Conservation (phyloP, 176 grass and related monocot species). For the Miscanthus lutarioriparius region DNA sequence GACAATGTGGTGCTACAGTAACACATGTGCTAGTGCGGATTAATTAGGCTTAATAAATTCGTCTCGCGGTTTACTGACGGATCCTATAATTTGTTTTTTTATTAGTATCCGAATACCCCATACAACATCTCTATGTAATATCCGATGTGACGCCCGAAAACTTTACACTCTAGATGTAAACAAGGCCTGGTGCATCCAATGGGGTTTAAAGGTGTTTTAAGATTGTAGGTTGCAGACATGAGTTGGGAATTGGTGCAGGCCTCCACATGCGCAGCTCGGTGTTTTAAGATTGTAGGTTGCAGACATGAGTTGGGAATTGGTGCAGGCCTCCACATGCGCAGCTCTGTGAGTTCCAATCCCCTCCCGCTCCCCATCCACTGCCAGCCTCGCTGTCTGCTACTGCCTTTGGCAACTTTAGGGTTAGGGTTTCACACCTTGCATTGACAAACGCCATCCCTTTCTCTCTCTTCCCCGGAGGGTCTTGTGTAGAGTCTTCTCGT, state of each 20-base stretch:
- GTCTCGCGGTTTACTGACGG: no score
- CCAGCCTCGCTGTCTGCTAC: constrained; percentile 29
- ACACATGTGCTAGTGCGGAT: no score
- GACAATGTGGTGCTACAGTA: no score
- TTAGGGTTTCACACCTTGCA: constrained; percentile 59
- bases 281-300: no score
- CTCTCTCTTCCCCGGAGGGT: background rate
- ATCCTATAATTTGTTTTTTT: no score
- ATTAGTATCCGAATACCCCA: no score
- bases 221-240: no score
- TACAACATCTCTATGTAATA: no score
- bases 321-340: constrained; percentile 53
- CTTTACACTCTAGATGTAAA: no score
- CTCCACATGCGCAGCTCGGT: constrained; percentile 51
- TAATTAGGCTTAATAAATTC: no score
- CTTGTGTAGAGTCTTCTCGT: background rate
- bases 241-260: constrained; percentile 6
- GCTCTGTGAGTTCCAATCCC: constrained; percentile 42
- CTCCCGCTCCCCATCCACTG: background rate
- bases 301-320: constrained; percentile 41
- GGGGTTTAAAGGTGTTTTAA: constrained; percentile 34
- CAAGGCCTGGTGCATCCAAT: no score
- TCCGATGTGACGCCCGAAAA: no score
- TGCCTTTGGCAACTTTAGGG: constrained; percentile 47
- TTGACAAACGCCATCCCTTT: constrained; percentile 9